Evolutionary conservation across 139 green algal genomes (phyloP), one percentile per base, ranked within the genome.

Genomic region (Closterium sp.): DNA sequence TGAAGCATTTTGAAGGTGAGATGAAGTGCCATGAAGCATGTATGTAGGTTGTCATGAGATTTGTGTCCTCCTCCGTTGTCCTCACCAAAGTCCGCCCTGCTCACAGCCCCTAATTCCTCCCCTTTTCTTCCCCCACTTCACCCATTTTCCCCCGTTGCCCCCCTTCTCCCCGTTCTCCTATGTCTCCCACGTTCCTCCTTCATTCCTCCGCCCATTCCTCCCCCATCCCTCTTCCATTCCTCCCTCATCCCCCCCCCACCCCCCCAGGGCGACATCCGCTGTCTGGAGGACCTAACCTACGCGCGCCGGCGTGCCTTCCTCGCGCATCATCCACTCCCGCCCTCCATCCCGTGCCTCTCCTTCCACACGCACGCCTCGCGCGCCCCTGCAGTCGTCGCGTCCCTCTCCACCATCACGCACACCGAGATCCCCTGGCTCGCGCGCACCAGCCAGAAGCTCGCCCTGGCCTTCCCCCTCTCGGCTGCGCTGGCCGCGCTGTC

Each of bases 241-340:
- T 66, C 85, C 34, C 7, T 38, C 0, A 64, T 9, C 33, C 85
- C 8, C 34, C 3, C 9, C 34, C 33, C 10, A 7, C 33, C 5
- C 19, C 25, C n/a, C 85, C 34, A 89, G 92, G 87, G 87, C n/a
- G 89, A 91, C 36, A 86, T 94, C n/a, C 84, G 55, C 33, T 34
- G 19, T 84, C 84, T 95, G 10, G 34, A 87, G 4, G 93, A 95
- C 34, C 88, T 95, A 8, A 95, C 90, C 23, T 95, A 95, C 33
- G 76, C 38, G 0, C 34, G 30, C 2, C 88, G 93, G 33, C 30
- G 23, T 32, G 35, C 31, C 25, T 95, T 94, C 35, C 87, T 95
- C 6, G 0, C 0, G 33, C 35, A 85, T n/a, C 76, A 94, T 55
- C 93, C 91, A 30, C n/a, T 95, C 33, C 91, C 91, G 2, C 1